Evolutionary conservation across 306 rosid species (phyloP).

Genomic region (Sphenostylis stenocarpa): DNA sequence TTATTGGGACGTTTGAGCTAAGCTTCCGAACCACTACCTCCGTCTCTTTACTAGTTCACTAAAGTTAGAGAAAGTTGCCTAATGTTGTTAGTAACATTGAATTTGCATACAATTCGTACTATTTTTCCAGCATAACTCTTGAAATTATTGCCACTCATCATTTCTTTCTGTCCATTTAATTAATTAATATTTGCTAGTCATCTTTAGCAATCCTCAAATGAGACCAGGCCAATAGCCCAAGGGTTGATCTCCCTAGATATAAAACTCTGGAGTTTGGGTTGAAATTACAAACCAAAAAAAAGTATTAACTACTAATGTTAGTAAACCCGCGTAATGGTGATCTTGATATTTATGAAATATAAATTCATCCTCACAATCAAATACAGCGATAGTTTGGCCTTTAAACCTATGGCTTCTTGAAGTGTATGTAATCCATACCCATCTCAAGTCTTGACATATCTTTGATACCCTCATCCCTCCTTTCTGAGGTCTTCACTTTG

Average conservation of each 20-base stretch:
- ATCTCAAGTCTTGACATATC: neutral
- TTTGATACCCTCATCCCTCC: neutral
- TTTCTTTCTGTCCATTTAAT: neutral
- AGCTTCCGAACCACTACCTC: neutral
- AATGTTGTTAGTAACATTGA: neutral
- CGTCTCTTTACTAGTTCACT: neutral
- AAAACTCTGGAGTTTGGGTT: neutral
- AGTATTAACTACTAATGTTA: neutral
- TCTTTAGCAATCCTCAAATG: neutral
- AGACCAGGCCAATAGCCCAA: neutral
- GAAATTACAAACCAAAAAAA: neutral
- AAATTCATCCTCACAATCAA: neutral
- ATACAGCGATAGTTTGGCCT: neutral
- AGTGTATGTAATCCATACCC: neutral
- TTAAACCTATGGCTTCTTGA: neutral
- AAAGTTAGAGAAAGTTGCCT: neutral
- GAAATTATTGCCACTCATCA: neutral
- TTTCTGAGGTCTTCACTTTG: neutral
- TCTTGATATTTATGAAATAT: conserved; percentile 8
- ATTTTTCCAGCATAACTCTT: neutral
- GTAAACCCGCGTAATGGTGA: neutral
- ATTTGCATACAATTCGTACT: neutral
- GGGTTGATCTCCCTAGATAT: neutral
- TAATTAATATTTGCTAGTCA: neutral
- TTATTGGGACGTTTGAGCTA: neutral